Evolutionary conservation across 805 yeast genomes (phyloP).

Genomic region (Wickerhamomyces tratensis): DNA sequence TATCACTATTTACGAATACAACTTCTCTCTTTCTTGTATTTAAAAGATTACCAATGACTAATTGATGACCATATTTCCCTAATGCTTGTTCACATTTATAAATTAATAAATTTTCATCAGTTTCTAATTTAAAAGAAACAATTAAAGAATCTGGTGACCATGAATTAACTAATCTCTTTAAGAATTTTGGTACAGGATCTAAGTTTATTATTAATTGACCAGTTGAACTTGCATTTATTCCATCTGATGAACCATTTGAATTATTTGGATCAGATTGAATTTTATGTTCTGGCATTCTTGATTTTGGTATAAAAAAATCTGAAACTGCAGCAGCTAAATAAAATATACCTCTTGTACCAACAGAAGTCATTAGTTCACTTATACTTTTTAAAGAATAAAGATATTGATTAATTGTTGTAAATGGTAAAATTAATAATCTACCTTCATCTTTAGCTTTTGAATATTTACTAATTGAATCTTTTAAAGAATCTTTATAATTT

Average conservation of each 20-base stretch:
- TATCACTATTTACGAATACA: conserved; percentile 59
- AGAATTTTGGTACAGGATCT: conserved; percentile 94
- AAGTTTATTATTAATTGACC: conserved; percentile 77
- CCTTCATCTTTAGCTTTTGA: conserved; percentile 24
- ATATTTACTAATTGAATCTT: conserved; percentile 46
- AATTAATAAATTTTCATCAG: conserved; percentile 64
- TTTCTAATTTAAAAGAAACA: conserved; percentile 88
- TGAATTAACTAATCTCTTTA: conserved; percentile 74
- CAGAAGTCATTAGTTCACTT: conserved; percentile 45
- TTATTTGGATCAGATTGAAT: conserved; percentile 70
- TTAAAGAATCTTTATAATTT: conserved; percentile 52
- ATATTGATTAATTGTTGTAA: conserved; percentile 92
- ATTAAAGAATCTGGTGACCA: conserved; percentile 98
- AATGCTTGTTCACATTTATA: conserved; percentile 74
- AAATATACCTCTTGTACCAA: conserved; percentile 56
- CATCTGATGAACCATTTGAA: conserved; percentile 16
- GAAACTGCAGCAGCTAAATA: conserved; percentile 97
- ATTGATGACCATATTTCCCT: conserved; percentile 79
- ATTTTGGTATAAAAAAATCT: conserved; percentile 86
- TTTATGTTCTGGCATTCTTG: conserved; percentile 85
- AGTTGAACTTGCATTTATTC: conserved; percentile 12
- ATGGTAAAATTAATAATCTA: conserved; percentile 56
- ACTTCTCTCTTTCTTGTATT: conserved; percentile 86
- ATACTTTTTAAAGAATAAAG: conserved; percentile 70
- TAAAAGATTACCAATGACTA: conserved; percentile 87